Evolutionary conservation across 371 early-diverging fungal genomes (phyloP).

Genomic region (Homolaphlyctis polyrhiza): DNA sequence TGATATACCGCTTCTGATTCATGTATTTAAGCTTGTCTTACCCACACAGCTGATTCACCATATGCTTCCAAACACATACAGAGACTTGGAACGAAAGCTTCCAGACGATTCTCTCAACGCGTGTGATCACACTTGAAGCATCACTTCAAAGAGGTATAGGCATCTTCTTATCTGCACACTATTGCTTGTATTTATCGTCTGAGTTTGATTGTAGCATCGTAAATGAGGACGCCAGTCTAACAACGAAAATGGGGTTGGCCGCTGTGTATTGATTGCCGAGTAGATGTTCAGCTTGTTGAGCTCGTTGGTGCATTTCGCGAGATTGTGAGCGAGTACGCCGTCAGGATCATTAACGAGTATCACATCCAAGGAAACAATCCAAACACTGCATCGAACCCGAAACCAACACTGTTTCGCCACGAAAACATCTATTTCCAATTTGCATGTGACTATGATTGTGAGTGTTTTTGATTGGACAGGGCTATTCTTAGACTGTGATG

Average conservation of each 20-base stretch:
- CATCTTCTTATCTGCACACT: too few species aligned
- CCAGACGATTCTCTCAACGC: constrained; percentile 25
- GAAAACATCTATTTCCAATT: constrained; percentile 43
- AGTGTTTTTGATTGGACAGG: constrained; percentile 1
- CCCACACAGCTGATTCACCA: too few species aligned
- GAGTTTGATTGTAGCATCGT: neutral
- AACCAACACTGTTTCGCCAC: constrained; percentile 7
- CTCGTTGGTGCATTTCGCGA: constrained; percentile 44
- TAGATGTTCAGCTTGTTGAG: constrained; percentile 38
- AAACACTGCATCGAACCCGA: neutral
- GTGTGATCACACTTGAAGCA: neutral
- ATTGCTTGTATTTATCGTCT: neutral
- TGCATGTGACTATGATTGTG: constrained; percentile 44
- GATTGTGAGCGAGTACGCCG: constrained; percentile 26
- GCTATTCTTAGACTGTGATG: neutral
- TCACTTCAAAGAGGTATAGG: neutral
- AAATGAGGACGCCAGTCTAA: neutral
- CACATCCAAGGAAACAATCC: constrained; percentile 17
- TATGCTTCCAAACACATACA: too few species aligned
- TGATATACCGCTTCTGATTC: too few species aligned
- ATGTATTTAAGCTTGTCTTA: too few species aligned
- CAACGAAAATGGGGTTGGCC: too few species aligned
- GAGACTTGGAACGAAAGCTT: constrained; percentile 38
- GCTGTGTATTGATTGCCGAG: too few species aligned
- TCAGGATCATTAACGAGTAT: constrained; percentile 41